phyloP scores from a whole-genome alignment of 1,284 basidiomycete species.

The Golubevia pallescens region DNA sequence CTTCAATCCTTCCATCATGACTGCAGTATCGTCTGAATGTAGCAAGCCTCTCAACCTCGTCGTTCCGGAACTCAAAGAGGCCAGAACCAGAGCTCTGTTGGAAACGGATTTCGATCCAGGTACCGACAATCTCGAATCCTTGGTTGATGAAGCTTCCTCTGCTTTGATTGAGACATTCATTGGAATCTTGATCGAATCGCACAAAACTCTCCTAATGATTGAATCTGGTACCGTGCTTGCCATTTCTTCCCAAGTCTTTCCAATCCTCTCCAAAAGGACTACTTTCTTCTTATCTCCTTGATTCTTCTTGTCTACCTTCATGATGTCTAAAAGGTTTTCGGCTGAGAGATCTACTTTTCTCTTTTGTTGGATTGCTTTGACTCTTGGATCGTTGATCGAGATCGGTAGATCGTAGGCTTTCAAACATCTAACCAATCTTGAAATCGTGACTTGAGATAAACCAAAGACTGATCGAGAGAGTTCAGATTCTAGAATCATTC shows the following conservation, averaged over 20 bases:
- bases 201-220: conserved; percentile 79
- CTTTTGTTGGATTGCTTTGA: conserved; percentile 11
- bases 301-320: conserved; percentile 97
- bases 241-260: conserved; percentile 88
- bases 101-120: conserved; percentile 97
- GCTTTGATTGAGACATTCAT: not conserved
- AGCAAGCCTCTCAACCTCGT: conserved; percentile 88
- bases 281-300: conserved; percentile 86
- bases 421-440: conserved; percentile 50
- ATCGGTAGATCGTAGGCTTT: conserved; percentile 57
- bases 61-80: conserved; percentile 85
- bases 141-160: not conserved
- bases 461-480: conserved; percentile 48
- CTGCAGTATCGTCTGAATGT: conserved; percentile 97
- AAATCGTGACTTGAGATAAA: conserved; percentile 57
- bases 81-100: conserved; percentile 91
- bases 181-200: conserved; percentile 75
- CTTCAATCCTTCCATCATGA: conserved; percentile 96
- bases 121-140: conserved; percentile 73
- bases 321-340: conserved; percentile 84
- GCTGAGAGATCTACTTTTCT: conserved; percentile 73
- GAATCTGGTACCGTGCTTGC: conserved; percentile 84
- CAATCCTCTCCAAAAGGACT: conserved; percentile 87
- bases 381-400: conserved; percentile 47
- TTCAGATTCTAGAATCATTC: conserved; percentile 63